Conservation (phyloP, 805 yeast genomes). For the Sugiyamaella chiloensis region DNA sequence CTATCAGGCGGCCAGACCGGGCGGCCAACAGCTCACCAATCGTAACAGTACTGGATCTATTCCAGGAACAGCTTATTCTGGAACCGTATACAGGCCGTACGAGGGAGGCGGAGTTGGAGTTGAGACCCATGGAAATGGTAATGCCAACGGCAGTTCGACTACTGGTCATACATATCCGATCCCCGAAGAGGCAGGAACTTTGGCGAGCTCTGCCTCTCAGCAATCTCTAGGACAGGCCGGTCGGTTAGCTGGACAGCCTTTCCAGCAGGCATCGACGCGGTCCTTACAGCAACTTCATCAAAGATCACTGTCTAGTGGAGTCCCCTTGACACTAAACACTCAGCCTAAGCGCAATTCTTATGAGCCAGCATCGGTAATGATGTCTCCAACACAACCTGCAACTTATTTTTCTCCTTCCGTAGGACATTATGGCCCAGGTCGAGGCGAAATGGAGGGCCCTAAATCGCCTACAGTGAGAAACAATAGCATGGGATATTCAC, state of each 20-base stretch:
- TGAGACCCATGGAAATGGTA: too few species aligned
- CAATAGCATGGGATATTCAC: constrained; percentile 11
- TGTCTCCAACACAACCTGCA: constrained; percentile 5
- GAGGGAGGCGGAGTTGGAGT: too few species aligned
- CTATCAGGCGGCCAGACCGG: background rate
- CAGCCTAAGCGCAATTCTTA: constrained; percentile 9
- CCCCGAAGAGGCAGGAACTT: too few species aligned
- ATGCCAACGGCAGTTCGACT: too few species aligned
- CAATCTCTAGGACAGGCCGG: too few species aligned
- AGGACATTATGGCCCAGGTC: background rate
- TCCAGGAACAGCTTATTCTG: background rate
- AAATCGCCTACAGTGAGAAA: constrained; percentile 2
- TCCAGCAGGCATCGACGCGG: background rate
- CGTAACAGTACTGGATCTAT: constrained; percentile 14
- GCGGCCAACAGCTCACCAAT: background rate
- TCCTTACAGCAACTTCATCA: constrained; percentile 6
- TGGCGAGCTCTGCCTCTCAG: too few species aligned
- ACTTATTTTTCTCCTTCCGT: background rate
- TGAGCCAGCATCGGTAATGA: background rate
- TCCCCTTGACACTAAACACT: background rate
- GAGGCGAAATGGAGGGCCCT: background rate
- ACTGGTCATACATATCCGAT: too few species aligned
- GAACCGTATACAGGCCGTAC: background rate
- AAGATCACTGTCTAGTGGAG: constrained; percentile 13
- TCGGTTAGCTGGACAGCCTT: background rate